Evolutionary conservation across 495 filamentous ascomycete species (phyloP), one percentile per base, ranked within the genome.

Genomic region (Tuber calosporum): DNA sequence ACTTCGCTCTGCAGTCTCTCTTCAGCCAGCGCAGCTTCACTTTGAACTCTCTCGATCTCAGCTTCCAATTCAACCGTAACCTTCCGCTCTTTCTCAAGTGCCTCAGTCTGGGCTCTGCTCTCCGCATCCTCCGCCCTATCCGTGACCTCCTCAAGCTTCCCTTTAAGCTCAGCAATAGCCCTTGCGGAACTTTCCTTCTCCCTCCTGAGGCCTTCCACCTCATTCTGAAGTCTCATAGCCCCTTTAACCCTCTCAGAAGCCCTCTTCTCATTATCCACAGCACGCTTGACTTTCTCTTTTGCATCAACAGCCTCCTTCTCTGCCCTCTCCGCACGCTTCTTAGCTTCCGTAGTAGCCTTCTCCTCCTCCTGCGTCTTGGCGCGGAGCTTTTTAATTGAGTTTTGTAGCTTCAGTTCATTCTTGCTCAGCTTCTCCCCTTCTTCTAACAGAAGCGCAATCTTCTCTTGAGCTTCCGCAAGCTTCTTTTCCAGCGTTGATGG

Each of bases 401-500:
- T 89, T 58, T 93, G 86, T 75, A 95, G 89, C 77, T 91, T 91
- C 79, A 97, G 86, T 77, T 98, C 95, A 22, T 88, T 90, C 78
- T 90, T 92, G 4, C 91, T 91, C 17, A 98, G 86, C 74, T 92
- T 93, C 80, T 97, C 92, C 0, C 96, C 95, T 83, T 99, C 95
- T 79, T 96, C 90, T 83, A 99, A 90, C 20, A 99, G 84, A 62
- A 93, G 85, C 7, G 93, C 91, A 73, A 97, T 95, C 76, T 92
- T 90, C 77, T 94, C 92, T 74, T 97, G 93, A 74, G 93, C 94
- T 80, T 95, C 93, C 13, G 92, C 89, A 13, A 97, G 83, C 78
- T 91, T 92, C 81, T 89, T 92, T 70, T 96, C 92, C 7, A 84
- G 42, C 3, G 90, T 89, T 0, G 87, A 81, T 13, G 88, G 84